phyloP scores from a whole-genome alignment of 139 green algal genomes.

The Chlamydomonas asymmetrica region DNA sequence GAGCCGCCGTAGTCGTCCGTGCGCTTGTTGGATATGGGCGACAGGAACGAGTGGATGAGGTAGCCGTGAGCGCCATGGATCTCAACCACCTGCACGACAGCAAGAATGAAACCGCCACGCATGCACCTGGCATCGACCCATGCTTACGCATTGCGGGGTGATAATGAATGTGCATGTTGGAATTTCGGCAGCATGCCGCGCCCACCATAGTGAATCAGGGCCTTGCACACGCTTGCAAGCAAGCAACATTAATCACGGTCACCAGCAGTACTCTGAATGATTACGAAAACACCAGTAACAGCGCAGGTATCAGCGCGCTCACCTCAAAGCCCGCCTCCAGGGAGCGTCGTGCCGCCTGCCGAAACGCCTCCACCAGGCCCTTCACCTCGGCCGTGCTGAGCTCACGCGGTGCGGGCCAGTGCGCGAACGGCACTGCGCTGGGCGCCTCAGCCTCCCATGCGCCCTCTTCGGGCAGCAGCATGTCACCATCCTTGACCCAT shows the following conservation, averaged over 20 bases:
- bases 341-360: slow-evolving; percentile 1
- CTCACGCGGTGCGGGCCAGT: neutral
- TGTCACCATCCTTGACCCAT: neutral
- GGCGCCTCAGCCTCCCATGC: neutral
- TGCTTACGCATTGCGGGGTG: too few species aligned
- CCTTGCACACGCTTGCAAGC: too few species aligned
- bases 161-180: too few species aligned
- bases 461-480: neutral
- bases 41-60: slow-evolving; percentile 70
- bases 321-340: slow-evolving; percentile 19
- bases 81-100: slow-evolving; percentile 16
- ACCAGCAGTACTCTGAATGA: too few species aligned
- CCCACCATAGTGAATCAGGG: too few species aligned
- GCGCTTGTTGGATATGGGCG: slow-evolving; percentile 49
- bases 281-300: too few species aligned
- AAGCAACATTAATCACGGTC: too few species aligned
- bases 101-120: too few species aligned
- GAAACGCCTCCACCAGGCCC: neutral
- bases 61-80: slow-evolving; percentile 77
- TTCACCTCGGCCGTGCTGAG: neutral
- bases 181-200: too few species aligned
- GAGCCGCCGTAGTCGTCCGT: slow-evolving; percentile 64
- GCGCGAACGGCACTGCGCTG: slow-evolving; percentile 11
- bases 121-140: too few species aligned
- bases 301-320: too few species aligned